Percentiles rank a stretch among this genome's conserved stretches.
Evolutionary conservation across 129 eudicot genomes (phyloP).

Genomic region (Deinandra increscens): DNA sequence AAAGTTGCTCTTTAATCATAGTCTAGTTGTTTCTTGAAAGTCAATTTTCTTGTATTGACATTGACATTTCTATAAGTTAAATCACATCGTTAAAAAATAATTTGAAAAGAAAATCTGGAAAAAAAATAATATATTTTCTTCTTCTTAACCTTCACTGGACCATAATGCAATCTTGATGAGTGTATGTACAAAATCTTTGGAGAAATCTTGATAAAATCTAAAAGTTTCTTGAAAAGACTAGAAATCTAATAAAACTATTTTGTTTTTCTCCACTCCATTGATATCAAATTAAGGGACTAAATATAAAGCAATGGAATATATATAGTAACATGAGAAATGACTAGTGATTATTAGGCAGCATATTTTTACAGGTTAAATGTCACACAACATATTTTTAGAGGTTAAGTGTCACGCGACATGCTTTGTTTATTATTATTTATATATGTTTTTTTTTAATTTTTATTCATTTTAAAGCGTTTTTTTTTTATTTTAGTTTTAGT

Average conservation of each 20-base stretch:
- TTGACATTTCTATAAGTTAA: slow-evolving; percentile 16
- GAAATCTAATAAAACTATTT: slow-evolving; percentile 8
- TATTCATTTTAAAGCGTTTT: no score
- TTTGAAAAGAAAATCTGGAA: neutral
- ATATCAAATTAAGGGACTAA: no score
- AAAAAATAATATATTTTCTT: no score
- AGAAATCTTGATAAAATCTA: slow-evolving; percentile 21
- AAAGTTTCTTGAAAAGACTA: slow-evolving; percentile 26
- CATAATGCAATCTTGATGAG: slow-evolving; percentile 15
- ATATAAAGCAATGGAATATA: no score
- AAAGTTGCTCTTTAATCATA: neutral
- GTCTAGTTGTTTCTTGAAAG: slow-evolving; percentile 21
- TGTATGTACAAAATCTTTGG: slow-evolving; percentile 27
- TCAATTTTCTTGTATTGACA: slow-evolving; percentile 1
- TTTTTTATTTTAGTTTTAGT: no score
- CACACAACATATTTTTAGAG: no score
- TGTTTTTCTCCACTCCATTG: neutral
- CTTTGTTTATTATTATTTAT: no score
- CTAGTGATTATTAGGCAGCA: no score
- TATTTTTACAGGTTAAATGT: no score
- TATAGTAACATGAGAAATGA: no score
- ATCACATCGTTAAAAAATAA: neutral
- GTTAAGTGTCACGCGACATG: no score
- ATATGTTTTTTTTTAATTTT: no score
- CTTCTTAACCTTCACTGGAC: neutral